Conservation (phyloP, 257 asterid genomes). For the Salvia splendens region DNA sequence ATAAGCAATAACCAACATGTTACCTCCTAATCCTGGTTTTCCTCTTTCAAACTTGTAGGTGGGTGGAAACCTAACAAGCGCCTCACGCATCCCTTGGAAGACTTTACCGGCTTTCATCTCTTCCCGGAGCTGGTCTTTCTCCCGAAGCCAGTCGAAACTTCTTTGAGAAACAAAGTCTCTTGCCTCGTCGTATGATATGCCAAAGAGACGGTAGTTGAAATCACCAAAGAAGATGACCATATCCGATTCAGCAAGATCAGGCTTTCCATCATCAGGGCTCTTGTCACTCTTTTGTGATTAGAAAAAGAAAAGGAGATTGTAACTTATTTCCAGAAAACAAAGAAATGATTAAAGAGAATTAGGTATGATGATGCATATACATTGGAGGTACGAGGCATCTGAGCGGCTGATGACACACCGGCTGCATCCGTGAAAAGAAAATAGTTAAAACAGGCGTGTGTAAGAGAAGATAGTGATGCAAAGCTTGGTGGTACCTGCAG, state of each 20-base stretch:
- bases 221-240: slow-evolving; percentile 82
- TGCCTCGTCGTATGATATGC: slow-evolving; percentile 95
- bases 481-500: slow-evolving; percentile 69
- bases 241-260: slow-evolving; percentile 96
- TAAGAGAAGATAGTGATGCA: slow-evolving; percentile 61
- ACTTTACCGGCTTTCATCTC: slow-evolving; percentile 93
- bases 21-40: slow-evolving; percentile 96
- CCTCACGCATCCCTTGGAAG: slow-evolving; percentile 99
- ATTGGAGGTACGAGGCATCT: slow-evolving; percentile 67
- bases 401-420: slow-evolving; percentile 89
- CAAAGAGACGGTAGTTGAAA: slow-evolving; percentile 90
- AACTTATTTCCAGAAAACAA: slow-evolving; percentile 4
- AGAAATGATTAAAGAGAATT: background rate
- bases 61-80: slow-evolving; percentile 85
- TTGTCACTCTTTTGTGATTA: slow-evolving; percentile 27
- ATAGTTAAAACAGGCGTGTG: slow-evolving; percentile 66
- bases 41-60: slow-evolving; percentile 95
- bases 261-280: slow-evolving; percentile 74
- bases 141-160: slow-evolving; percentile 98
- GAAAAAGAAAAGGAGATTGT: slow-evolving; percentile 14
- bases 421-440: slow-evolving; percentile 87
- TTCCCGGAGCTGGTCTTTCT: slow-evolving; percentile 86
- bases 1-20: background rate
- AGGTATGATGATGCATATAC: slow-evolving; percentile 40
- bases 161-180: slow-evolving; percentile 98